Evolutionary conservation across 805 yeast species (phyloP), one percentile per base, ranked within the genome.

Genomic region (Maudiozyma pseudohumilis): DNA sequence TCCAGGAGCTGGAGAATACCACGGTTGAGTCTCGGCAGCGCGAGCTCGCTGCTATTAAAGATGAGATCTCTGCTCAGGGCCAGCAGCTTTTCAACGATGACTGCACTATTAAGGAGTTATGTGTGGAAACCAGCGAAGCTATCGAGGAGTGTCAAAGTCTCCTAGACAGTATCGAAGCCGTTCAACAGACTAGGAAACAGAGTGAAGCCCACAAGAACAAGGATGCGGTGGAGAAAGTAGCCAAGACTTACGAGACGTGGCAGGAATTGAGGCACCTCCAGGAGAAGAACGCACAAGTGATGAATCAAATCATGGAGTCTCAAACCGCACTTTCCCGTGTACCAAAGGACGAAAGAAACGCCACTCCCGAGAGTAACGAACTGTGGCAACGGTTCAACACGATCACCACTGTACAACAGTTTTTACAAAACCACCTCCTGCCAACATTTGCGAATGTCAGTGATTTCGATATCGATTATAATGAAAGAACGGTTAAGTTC

Each of bases 91-190:
- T 46, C 3, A 42, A 45, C 19, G 43, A 47, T 12, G 51, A 53
- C 30, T 31, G 40, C 13, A 25, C 32, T 5, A 41, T 53, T 5
- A 55, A 53, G 26, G 53, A 50, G 26, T 21, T 44, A 7, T 48
- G 49, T 38, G 34, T 55, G 17, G 51, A 47, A 11, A 44, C 48
- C 0, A 38, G 49, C 3, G 45, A 44, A 29, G 49, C 48, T 5
- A 34, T 56, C 5, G 59, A 55, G 13, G 48, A 49, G 13, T 58
- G 60, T 38, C 44, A 44, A 38, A 37, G 39, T 13, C 36, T 52
- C 20, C 32, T 50, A 18, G 42, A 40, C 8, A 53, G 52, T 29
- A 42, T 52, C 18, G 50, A 47, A 4, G 24, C 26, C 1, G 34
- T 49, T 12, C 43, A 48, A 38, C 37, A 37, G 9, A 18, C 36